phyloP scores from a whole-genome alignment of 371 early-diverging fungal genomes.

The Sporodiniella umbellata region DNA sequence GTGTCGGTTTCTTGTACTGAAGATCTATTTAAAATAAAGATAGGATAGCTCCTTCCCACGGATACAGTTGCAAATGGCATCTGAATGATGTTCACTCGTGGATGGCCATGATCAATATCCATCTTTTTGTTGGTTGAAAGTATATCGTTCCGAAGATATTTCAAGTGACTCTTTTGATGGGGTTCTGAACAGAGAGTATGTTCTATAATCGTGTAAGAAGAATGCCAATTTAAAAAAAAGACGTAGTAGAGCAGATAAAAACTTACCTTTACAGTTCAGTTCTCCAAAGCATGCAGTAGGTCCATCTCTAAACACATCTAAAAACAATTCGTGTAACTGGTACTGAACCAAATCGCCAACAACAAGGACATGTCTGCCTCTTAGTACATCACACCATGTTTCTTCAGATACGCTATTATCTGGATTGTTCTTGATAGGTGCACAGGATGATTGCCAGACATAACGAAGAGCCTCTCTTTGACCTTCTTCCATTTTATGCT shows the following conservation, averaged over 20 bases:
- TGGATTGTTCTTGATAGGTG: not conserved
- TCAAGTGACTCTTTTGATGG: slow-evolving; percentile 24
- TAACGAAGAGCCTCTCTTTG: slow-evolving; percentile 24
- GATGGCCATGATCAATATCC: slow-evolving; percentile 27
- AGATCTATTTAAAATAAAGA: slow-evolving; percentile 50
- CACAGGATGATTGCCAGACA: slow-evolving; percentile 24
- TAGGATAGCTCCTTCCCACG: slow-evolving; percentile 27
- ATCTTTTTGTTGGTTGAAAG: slow-evolving; percentile 34
- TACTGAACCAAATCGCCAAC: slow-evolving; percentile 60
- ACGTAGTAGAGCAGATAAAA: too few species aligned
- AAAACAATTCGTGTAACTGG: slow-evolving; percentile 54
- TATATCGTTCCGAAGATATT: slow-evolving; percentile 56
- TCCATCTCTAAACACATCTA: slow-evolving; percentile 44
- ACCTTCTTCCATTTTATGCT: slow-evolving; percentile 2
- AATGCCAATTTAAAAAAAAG: not conserved
- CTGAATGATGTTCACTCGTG: slow-evolving; percentile 34
- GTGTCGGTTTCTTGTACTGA: slow-evolving; percentile 45
- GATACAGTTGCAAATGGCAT: slow-evolving; percentile 45
- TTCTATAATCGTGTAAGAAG: slow-evolving; percentile 13
- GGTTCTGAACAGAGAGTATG: slow-evolving; percentile 38
- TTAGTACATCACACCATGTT: slow-evolving; percentile 34
- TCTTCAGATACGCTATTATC: slow-evolving; percentile 3
- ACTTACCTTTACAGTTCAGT: slow-evolving; percentile 48
- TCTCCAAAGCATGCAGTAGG: slow-evolving; percentile 57
- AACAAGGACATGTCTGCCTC: slow-evolving; percentile 37